Base-by-base conservation (phyloP, 768 basidiomycete genomes). In the Boletales sp. region DNA sequence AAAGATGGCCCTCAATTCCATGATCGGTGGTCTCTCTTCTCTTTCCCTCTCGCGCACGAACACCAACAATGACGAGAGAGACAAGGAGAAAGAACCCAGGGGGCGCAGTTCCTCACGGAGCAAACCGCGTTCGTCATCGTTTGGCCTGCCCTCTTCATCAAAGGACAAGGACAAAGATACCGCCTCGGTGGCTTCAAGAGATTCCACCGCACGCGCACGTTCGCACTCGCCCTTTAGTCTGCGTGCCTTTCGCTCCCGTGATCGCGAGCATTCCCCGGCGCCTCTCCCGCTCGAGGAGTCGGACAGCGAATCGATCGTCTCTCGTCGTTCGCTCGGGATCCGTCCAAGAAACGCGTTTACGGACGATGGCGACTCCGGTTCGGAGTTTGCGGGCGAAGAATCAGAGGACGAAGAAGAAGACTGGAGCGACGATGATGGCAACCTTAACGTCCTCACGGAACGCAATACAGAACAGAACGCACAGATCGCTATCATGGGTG, bases 381-480 rank as follows among this genome's bases (percentile, higher is more conserved):
- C 82, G 55, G 89, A 86, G 59, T 72, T 69, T 0, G 72, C 68
- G 6, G 72, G 66, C 9, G 74, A 69, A 21, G 76, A 77, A 36
- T 73, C 72, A 1, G 80, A 83, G 43, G 77, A 76, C 4, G 83
- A 82, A 37, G 78, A 77, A 7, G 82, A 82, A 39, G 78, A 81
- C 15, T 82, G 79, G 69, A 79, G 78, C 51, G 81, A 82, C 36
- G 80, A 80, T 24, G 77, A 79, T 52, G 58, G 47, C 29, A 68
- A 70, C 15, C 86, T 93, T 53, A 90, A 95, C 68, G 78, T 82
- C 34, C 74, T 88, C 56, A 97, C 94, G 0, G 87, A 88, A 65
- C 77, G 81, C 57, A 97, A 97, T 67, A 95, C 94, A 1, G 88
- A 91, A 66, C 83, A 77, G 56, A 94, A 94, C 60, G 80, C 87